Conservation (phyloP, 2,329 filamentous ascomycete species). For the Colletotrichum spinosum region DNA sequence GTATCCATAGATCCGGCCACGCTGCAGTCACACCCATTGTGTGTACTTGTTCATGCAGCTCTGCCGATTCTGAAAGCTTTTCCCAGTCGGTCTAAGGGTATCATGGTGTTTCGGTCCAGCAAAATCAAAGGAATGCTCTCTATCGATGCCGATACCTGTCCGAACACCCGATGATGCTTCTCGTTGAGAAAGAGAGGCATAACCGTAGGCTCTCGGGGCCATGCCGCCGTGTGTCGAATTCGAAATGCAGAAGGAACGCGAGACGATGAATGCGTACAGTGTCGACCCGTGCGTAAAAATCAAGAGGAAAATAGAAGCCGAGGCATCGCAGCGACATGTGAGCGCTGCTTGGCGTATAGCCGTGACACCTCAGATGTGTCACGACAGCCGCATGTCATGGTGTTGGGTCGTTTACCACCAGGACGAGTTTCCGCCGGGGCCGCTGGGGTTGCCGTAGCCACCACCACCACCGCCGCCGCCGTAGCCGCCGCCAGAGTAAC, state of each 20-base stretch:
- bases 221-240: constrained; percentile 49
- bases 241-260: constrained; percentile 44
- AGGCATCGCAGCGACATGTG: constrained; percentile 50
- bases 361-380: constrained; percentile 7
- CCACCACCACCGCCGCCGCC: constrained; percentile 62
- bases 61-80: constrained; percentile 42
- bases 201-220: constrained; percentile 46
- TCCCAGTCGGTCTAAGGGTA: constrained; percentile 44
- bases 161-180: constrained; percentile 49
- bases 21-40: constrained; percentile 32
- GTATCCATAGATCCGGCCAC: constrained; percentile 37
- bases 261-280: constrained; percentile 41
- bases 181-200: constrained; percentile 45
- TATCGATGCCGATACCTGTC: constrained; percentile 45
- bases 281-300: constrained; percentile 35
- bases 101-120: constrained; percentile 42
- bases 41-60: constrained; percentile 38
- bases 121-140: constrained; percentile 41
- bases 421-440: constrained; percentile 71
- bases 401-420: constrained; percentile 69
- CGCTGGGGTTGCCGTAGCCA: constrained; percentile 77
- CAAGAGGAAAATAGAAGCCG: constrained; percentile 33
- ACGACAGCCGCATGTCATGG: constrained; percentile 18
- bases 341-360: constrained; percentile 32
- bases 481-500: constrained; percentile 51